phyloP scores from a whole-genome alignment of 2,329 filamentous ascomycete species.

The Pestalotiopsis sp. region DNA sequence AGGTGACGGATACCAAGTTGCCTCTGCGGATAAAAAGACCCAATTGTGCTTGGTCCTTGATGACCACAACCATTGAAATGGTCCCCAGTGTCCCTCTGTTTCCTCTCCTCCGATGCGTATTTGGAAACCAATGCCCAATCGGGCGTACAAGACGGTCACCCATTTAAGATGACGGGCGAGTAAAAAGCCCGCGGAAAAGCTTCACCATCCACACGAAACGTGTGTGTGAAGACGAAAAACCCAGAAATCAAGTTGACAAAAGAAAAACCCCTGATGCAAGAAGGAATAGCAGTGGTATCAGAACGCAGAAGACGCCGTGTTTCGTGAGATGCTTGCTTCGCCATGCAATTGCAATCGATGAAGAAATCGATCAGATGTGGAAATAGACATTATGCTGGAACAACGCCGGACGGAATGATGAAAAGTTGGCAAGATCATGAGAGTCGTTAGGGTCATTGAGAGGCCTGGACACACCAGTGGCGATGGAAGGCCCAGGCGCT shows the following conservation, averaged over 20 bases:
- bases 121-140: not conserved
- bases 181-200: not conserved
- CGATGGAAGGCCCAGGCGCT: slow-evolving; percentile 98
- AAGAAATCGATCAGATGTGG: slow-evolving; percentile 29
- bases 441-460: slow-evolving; percentile 37
- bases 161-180: not conserved
- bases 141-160: not conserved
- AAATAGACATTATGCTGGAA: slow-evolving; percentile 38
- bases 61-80: not conserved
- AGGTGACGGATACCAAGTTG: not conserved
- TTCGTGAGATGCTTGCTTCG: slow-evolving; percentile 41
- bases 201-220: not conserved
- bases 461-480: slow-evolving; percentile 90
- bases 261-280: slow-evolving; percentile 35
- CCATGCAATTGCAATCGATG: slow-evolving; percentile 37
- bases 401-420: slow-evolving; percentile 34
- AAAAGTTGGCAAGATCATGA: slow-evolving; percentile 15
- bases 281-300: slow-evolving; percentile 40
- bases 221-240: not conserved
- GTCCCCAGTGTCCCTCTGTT: not conserved
- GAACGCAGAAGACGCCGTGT: slow-evolving; percentile 37
- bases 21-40: not conserved
- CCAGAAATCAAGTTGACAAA: slow-evolving; percentile 12
- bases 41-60: not conserved
- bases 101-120: not conserved